Percentiles rank a stretch among this genome's conserved stretches.
phyloP scores from a whole-genome alignment of 192 early-diverging fungal species.

The Fimicolochytrium jonesii region DNA sequence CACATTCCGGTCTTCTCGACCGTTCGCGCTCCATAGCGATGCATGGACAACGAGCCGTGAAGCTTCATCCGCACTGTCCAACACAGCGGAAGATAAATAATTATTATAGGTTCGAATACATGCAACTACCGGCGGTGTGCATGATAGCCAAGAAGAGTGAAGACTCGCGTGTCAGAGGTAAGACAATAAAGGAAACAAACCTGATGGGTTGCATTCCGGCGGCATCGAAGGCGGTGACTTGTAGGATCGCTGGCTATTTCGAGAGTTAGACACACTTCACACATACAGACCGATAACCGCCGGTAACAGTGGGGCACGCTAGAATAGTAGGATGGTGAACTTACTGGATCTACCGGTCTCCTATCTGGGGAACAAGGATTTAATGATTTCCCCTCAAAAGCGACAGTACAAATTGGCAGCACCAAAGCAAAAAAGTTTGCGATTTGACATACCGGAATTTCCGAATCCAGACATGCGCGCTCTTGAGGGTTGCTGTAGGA shows the following conservation, averaged over 20 bases:
- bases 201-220: neutral
- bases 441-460: slow-evolving; percentile 15
- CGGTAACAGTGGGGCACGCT: no score
- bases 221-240: neutral
- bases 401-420: neutral
- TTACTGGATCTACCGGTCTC: slow-evolving; percentile 19
- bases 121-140: neutral
- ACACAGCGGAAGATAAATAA: neutral
- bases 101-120: neutral
- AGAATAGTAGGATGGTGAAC: neutral
- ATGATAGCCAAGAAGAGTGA: neutral
- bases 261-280: neutral
- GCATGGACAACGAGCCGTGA: slow-evolving; percentile 17
- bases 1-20: slow-evolving; percentile 18
- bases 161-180: neutral
- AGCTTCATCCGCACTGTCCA: slow-evolving; percentile 13
- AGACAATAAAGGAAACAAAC: neutral
- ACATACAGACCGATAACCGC: neutral
- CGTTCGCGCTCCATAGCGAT: slow-evolving; percentile 17
- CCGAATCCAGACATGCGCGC: slow-evolving; percentile 34
- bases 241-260: slow-evolving; percentile 11
- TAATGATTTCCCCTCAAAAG: no score
- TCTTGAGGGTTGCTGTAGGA: slow-evolving; percentile 29
- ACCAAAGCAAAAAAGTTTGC: neutral
- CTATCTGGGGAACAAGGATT: slow-evolving; percentile 8